Evolutionary conservation across 2,329 filamentous ascomycete species (phyloP), one percentile per base, ranked within the genome.

Genomic region (Penicillium capsulatum): DNA sequence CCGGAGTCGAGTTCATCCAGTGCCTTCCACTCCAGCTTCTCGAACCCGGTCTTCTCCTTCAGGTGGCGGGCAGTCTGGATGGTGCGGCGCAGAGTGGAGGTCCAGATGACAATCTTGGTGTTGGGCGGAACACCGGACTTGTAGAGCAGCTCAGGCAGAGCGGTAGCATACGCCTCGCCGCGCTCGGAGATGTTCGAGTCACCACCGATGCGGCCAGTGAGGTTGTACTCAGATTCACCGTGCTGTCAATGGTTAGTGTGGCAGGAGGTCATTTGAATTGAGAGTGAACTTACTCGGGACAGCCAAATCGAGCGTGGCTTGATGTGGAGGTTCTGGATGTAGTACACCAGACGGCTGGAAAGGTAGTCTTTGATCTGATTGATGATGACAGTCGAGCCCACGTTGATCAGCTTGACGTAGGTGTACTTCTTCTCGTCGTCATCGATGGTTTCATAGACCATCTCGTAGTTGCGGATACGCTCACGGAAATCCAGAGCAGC

Each of bases 1-100:
- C 92, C 92, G 1, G 88, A 90, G 65, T 98, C 92, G 26, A 98
- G 83, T 69, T 98, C 92, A 60, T 98, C 92, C 2, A 98, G 79
- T 1, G 92, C 92, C 71, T 98, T 98, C 92, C 92, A 98, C 67
- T 96, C 89, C 10, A 98, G 76, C 65, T 96, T 94, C 63, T 96
- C 91, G 66, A 91, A 96, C 44, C 66, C 64, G 6, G 68, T 70
- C 40, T 86, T 76, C 9, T 74, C 69, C 2, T 86, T 83, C 1
- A 98, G 79, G 68, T 86, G 87, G 35, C 86, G 83, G 10, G 91
- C 84, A 0, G 91, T 97, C 49, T 92, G 85, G 54, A 94, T 96
- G 10, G 92, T 98, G 43, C 92, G 85, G 63, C 80, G 81, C 26
- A 86, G 68, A 0, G 83, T 87, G 1, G 83, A 86, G 2, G 83